These are phyloP conservation scores for Boeremia lycopersici DNA, from an alignment of 2,329 filamentous ascomycete genomes.

Conservation along the genomic window DNA sequence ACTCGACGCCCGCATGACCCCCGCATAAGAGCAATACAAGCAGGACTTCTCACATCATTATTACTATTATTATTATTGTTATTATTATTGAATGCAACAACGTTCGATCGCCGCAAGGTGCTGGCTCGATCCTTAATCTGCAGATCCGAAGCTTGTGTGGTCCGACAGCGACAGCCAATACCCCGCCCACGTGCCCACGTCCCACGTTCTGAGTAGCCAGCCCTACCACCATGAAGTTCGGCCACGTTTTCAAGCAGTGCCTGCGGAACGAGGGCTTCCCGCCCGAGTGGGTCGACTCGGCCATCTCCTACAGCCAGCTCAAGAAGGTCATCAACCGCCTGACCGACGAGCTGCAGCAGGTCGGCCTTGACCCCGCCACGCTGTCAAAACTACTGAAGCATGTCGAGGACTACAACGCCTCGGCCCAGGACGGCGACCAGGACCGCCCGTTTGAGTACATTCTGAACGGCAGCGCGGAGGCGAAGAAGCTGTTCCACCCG, in stretches of 20 bases:
- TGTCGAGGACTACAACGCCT: slow-evolving; percentile 45
- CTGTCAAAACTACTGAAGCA: slow-evolving; percentile 67
- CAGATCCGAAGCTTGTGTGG: slow-evolving; percentile 7
- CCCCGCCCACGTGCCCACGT: slow-evolving; percentile 37
- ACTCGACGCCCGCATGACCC: slow-evolving; percentile 11
- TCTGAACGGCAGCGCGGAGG: slow-evolving; percentile 28
- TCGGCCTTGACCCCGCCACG: slow-evolving; percentile 75
- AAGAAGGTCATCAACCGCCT: slow-evolving; percentile 90
- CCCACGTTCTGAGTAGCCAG: slow-evolving; percentile 30
- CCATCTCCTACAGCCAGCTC: slow-evolving; percentile 81
- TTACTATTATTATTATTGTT: neutral
- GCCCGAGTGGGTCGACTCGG: slow-evolving; percentile 70
- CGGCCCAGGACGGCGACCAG: slow-evolving; percentile 31
- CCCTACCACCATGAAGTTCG: slow-evolving; percentile 76
- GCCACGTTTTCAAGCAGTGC: slow-evolving; percentile 73
- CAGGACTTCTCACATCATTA: too few relatives aligned
- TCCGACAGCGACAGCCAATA: slow-evolving; percentile 17
- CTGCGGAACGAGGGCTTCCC: slow-evolving; percentile 77
- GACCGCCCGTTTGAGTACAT: slow-evolving; percentile 48
- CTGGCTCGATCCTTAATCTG: slow-evolving; percentile 14
- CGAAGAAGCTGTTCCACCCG: slow-evolving; percentile 60
- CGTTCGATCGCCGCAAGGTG: slow-evolving; percentile 16
- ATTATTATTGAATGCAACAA: slow-evolving; percentile 5
- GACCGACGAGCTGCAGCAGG: slow-evolving; percentile 68
- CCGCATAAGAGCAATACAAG: slow-evolving; percentile 8